Percentiles rank a stretch among this genome's conserved stretches.
These are phyloP conservation scores for Cyberlindnera mrakii DNA, from an alignment of 805 yeast species.

Conservation along the genomic window DNA sequence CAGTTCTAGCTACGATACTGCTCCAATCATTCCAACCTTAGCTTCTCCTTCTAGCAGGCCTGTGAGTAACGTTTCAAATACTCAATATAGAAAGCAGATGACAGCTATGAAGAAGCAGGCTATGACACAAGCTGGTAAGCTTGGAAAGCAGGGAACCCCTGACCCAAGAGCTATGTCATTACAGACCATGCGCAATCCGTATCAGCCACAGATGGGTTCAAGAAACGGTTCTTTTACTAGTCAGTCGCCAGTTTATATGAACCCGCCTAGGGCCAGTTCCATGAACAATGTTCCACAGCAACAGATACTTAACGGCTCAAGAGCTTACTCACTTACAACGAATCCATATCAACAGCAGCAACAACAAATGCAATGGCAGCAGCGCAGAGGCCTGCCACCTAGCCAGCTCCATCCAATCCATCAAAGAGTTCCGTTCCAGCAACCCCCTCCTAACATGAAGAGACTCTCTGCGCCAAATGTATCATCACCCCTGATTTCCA, in stretches of 20 bases:
- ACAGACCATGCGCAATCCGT: conserved; percentile 22
- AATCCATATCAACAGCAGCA: conserved; percentile 15
- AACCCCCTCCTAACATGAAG: conserved; percentile 3
- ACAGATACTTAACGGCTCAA: conserved; percentile 7
- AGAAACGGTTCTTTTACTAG: conserved; percentile 33
- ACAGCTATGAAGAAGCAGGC: conserved; percentile 61
- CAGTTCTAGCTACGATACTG: conserved; percentile 40
- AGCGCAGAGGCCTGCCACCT: conserved; percentile 1
- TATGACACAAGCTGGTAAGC: conserved; percentile 37
- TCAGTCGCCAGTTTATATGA: conserved; percentile 25
- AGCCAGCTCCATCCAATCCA: conserved; percentile 1
- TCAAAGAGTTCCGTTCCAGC: conserved; percentile 5
- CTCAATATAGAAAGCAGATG: conserved; percentile 65
- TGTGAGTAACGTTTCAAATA: conserved; percentile 34
- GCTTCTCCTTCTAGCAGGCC: conserved; percentile 28
- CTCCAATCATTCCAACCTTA: conserved; percentile 73
- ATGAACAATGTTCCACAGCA: conserved; percentile 5
- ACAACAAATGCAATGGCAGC: conserved; percentile 4
- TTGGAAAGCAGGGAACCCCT: conserved; percentile 7
- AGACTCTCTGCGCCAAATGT: conserved; percentile 16
- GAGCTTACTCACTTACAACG: conserved; percentile 19
- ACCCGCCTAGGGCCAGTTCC: conserved; percentile 15
- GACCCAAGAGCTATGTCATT: conserved; percentile 44
- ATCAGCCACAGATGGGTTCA: conserved; percentile 13
- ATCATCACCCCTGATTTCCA: conserved; percentile 14